These are phyloP conservation scores for Penicillium digitatum DNA, from an alignment of 2,329 filamentous ascomycete genomes.

Conservation along the genomic window DNA sequence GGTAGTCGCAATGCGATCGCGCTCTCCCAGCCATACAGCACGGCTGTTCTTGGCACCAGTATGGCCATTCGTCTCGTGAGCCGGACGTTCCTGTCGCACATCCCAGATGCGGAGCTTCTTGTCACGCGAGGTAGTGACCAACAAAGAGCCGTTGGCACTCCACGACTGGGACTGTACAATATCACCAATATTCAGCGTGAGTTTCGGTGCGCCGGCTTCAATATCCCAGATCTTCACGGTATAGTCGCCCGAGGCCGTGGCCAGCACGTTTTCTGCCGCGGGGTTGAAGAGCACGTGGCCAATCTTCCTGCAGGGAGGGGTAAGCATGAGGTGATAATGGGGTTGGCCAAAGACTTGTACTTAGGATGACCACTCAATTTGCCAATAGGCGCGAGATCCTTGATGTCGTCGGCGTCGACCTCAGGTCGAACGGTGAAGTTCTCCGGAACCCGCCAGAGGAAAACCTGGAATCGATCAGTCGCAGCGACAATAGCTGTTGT, in stretches of 20 bases:
- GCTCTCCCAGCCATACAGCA: conserved; percentile 94
- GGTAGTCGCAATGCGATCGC: conserved; percentile 91
- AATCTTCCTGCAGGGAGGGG: conserved; percentile 66
- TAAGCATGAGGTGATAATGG: conserved; percentile 21
- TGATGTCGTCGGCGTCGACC: conserved; percentile 67
- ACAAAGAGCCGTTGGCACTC: conserved; percentile 80
- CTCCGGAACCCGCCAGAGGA: conserved; percentile 91
- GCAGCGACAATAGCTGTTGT: conserved; percentile 16
- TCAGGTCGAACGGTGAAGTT: conserved; percentile 81
- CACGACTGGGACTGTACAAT: conserved; percentile 94
- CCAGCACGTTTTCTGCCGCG: conserved; percentile 88
- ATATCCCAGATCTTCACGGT: conserved; percentile 96
- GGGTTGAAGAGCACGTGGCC: conserved; percentile 98
- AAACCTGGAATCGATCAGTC: conserved; percentile 53
- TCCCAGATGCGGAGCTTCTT: conserved; percentile 99
- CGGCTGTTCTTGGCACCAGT: conserved; percentile 95
- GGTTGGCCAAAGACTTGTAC: conserved; percentile 45
- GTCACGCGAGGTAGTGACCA: conserved; percentile 92
- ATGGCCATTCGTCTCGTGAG: conserved; percentile 80
- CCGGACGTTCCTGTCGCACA: conserved; percentile 83
- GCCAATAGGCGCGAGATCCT: conserved; percentile 73
- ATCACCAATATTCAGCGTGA: conserved; percentile 79
- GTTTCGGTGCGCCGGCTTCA: conserved; percentile 66
- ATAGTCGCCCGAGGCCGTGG: conserved; percentile 91
- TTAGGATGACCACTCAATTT: conserved; percentile 84